Evolutionary conservation across 179 eudicot species (phyloP).

Genomic region (Beta macrorhiza): DNA sequence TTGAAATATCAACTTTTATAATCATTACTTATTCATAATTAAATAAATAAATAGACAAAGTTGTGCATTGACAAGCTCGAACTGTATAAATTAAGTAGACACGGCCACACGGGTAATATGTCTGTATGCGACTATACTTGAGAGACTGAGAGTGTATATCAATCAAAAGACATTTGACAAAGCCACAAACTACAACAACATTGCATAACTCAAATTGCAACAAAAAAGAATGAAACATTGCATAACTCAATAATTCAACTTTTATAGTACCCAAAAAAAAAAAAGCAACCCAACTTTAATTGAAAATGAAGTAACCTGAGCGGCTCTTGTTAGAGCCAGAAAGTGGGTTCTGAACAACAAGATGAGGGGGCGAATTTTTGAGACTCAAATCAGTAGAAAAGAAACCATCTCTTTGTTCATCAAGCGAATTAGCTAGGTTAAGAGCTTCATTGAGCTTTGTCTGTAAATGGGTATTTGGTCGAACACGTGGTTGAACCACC

Average conservation of each 20-base stretch:
- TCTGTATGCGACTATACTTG: neutral
- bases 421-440: constrained; percentile 86
- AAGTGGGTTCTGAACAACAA: constrained; percentile 83
- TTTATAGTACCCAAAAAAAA: neutral
- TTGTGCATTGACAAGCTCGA: too few species aligned
- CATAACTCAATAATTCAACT: neutral
- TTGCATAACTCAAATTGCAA: neutral
- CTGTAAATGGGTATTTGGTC: constrained; percentile 45
- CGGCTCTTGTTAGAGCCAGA: constrained; percentile 45
- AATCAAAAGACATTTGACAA: neutral
- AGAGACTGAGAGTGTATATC: neutral
- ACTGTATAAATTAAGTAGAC: too few species aligned
- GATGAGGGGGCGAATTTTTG: constrained; percentile 60
- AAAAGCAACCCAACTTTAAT: neutral
- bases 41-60: too few species aligned
- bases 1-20: too few species aligned
- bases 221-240: neutral
- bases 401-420: constrained; percentile 70
- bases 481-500: constrained; percentile 81
- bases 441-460: constrained; percentile 82
- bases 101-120: too few species aligned
- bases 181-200: neutral
- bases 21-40: too few species aligned
- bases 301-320: constrained; percentile 48
- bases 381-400: constrained; percentile 50